Evolutionary conservation across 2,329 filamentous ascomycete species (phyloP), one percentile per base, ranked within the genome.

Genomic region (Ceratocystis huliohia): DNA sequence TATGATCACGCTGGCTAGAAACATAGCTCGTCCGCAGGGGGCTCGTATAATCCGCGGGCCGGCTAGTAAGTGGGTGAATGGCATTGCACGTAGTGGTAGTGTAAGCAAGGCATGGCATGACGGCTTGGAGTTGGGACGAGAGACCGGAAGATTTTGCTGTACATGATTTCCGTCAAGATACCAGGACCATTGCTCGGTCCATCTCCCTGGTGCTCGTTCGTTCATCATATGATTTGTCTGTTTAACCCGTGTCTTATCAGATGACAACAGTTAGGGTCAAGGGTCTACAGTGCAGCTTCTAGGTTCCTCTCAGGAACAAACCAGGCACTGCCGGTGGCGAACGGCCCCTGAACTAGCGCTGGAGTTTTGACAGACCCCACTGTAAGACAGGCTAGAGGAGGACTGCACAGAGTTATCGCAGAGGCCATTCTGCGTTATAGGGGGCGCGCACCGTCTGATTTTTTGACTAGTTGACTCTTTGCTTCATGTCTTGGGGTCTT

Each of bases 281-380:
- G 53, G 53, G 53, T 30, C 13, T 13, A 13, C 28, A 57, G 30
- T 30, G 30, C 25, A 13, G 61, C 48, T 30, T 22, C 15, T 44
- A n/a, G 45, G 57, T 20, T 45, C 22, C 17, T n/a, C 17, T 56
- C 61, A 45, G 30, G 65, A 44, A 20, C 56, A 41, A 44, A 30
- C 30, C 30, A 33, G 45, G 44, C 61, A 45, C 53, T 30, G 37
- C 10, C 37, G 37, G 0, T 13, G 15, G 33, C n/a, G 17, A 48
- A 65, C 62, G 8, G 8, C 66, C 62, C 62, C 64, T 62, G 64
- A 64, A 67, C 62, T 61, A 56, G 45, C 22, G 61, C 48, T 48
- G 8, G 48, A 46, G 37, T 57, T 57, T 63, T 63, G 37, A 48
- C 44, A 20, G 17, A 63, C 25, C 44, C 61, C 61, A 63, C 61